Conservation (phyloP, 202 grass and related monocot genomes). For the Carex arenaria region DNA sequence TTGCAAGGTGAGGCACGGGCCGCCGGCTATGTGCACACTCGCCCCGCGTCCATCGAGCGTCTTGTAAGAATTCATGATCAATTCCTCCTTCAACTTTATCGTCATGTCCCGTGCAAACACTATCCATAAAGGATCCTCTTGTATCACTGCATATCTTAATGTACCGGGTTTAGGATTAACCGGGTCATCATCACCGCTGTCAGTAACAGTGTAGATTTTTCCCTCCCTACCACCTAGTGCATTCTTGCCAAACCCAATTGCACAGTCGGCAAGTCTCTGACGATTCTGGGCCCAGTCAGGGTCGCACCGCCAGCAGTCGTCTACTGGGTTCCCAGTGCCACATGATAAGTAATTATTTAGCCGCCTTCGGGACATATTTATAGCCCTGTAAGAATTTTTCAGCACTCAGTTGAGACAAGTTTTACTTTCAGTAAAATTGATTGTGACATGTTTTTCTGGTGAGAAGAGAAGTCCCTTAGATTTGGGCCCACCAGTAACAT, state of each 20-base stretch:
- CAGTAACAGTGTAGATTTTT: conserved; percentile 25
- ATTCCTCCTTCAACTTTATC: conserved; percentile 32
- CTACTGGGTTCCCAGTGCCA: conserved; percentile 30
- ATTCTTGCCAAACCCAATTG: conserved; percentile 28
- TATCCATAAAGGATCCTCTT: conserved; percentile 35
- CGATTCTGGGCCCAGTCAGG: conserved; percentile 17
- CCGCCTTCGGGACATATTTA: conserved; percentile 10
- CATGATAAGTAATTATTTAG: conserved; percentile 19
- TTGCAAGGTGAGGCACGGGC: conserved; percentile 33
- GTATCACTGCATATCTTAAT: conserved; percentile 34
- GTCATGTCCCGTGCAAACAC: conserved; percentile 26
- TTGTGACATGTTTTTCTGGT: neutral
- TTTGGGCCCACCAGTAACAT: conserved; percentile 11
- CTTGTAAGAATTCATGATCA: conserved; percentile 38
- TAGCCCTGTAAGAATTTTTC: conserved; percentile 12
- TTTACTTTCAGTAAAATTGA: conserved; percentile 1
- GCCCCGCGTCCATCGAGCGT: conserved; percentile 30
- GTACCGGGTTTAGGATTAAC: conserved; percentile 28
- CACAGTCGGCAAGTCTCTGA: conserved; percentile 29
- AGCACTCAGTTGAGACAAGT: neutral
- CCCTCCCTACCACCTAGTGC: conserved; percentile 25
- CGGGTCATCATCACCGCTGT: conserved; percentile 21
- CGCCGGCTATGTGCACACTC: conserved; percentile 28
- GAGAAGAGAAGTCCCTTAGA: neutral
- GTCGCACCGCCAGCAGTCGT: conserved; percentile 37